Conservation (phyloP, 148 eudicot species). For the Dysphania ambrosioides region DNA sequence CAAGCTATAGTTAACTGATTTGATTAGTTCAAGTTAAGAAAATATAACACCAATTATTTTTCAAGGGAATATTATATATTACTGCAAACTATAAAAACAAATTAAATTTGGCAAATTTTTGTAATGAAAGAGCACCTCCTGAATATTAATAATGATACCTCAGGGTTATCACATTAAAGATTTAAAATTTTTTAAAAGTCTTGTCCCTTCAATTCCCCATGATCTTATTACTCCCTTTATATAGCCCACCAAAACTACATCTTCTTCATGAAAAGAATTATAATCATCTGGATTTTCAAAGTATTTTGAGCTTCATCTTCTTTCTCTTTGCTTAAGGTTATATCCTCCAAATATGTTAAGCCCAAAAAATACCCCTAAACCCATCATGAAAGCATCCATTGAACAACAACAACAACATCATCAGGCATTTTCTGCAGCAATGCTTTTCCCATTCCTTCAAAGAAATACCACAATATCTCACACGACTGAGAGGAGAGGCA, state of each 20-base stretch:
- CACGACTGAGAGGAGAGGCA: conserved; percentile 57
- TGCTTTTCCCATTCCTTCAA: conserved; percentile 57
- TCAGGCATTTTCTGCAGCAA: conserved; percentile 20
- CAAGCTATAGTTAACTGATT: no score
- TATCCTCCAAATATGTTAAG: conserved; percentile 32
- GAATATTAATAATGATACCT: no score
- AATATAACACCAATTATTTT: no score
- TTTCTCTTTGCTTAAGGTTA: neutral
- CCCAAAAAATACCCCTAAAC: conserved; percentile 36
- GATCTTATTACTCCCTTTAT: conserved; percentile 19
- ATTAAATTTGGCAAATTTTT: no score
- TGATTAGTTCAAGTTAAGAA: no score
- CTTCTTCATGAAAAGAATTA: neutral
- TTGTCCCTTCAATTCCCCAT: conserved; percentile 18
- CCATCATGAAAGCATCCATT: conserved; percentile 15
- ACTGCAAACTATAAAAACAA: no score
- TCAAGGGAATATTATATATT: no score
- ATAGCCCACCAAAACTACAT: conserved; percentile 5
- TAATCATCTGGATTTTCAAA: no score
- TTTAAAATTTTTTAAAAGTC: no score
- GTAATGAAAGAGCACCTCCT: no score
- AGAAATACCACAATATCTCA: conserved; percentile 58
- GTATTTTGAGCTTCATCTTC: no score
- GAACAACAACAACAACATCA: neutral
- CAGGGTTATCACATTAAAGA: no score